These are phyloP conservation scores for Trametes punicea DNA, from an alignment of 768 basidiomycete genomes.

Conservation along the genomic window DNA sequence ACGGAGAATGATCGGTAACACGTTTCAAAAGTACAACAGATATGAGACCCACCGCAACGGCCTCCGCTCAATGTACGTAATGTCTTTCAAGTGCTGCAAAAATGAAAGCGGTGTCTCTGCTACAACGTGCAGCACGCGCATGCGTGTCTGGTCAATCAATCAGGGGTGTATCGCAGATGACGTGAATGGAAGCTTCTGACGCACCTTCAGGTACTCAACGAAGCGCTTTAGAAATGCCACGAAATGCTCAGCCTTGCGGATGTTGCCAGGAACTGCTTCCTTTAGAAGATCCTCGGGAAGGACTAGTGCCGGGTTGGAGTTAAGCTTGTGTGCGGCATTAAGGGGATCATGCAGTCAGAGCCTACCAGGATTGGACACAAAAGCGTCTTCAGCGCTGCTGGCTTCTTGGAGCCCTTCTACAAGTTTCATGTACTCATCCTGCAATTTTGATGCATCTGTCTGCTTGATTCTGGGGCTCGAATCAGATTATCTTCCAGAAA, in stretches of 20 bases:
- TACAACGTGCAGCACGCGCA: slow-evolving; percentile 99
- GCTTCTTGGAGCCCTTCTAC: slow-evolving; percentile 91
- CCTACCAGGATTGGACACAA: slow-evolving; percentile 85
- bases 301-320: slow-evolving; percentile 42
- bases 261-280: slow-evolving; percentile 97
- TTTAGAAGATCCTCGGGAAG: slow-evolving; percentile 92
- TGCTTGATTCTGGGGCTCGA: slow-evolving; percentile 73
- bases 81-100: slow-evolving; percentile 96
- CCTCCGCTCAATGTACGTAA: slow-evolving; percentile 94
- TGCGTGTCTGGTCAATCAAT: slow-evolving; percentile 67
- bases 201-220: slow-evolving; percentile 96
- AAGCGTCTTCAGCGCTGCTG: slow-evolving; percentile 67
- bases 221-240: slow-evolving; percentile 97
- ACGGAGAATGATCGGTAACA: slow-evolving; percentile 5
- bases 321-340: not conserved
- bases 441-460: slow-evolving; percentile 89
- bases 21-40: not conserved
- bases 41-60: slow-evolving; percentile 73
- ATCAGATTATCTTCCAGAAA: not conserved
- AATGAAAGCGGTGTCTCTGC: slow-evolving; percentile 98
- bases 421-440: slow-evolving; percentile 94
- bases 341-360: not conserved
- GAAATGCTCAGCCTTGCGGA: slow-evolving; percentile 98
- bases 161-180: not conserved
- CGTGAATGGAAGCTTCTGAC: not conserved